Percentiles rank a stretch among this genome's conserved stretches.
phyloP scores from a whole-genome alignment of 257 asterid species.

The Nicotiana sylvestris region DNA sequence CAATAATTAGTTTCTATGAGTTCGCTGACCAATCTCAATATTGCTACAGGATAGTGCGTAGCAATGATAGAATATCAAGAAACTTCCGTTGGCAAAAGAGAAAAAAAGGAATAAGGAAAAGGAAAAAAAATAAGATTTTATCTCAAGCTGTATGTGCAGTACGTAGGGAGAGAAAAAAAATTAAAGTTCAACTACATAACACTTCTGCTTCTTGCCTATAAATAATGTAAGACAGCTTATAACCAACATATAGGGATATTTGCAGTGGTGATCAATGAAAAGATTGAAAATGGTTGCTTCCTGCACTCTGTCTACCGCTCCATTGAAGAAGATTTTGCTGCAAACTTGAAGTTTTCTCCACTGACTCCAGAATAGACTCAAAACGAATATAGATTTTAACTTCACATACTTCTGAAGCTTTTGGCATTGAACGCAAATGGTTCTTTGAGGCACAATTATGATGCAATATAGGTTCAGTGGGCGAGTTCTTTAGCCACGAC shows the following conservation, averaged over 20 bases:
- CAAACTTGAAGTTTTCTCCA: neutral
- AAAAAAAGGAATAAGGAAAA: too few relatives aligned
- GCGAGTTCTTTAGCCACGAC: neutral
- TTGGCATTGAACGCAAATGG: neutral
- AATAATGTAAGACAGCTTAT: neutral
- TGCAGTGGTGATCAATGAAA: neutral
- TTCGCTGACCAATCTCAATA: neutral
- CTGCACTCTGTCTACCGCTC: neutral
- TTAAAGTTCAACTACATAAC: neutral
- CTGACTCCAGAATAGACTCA: neutral
- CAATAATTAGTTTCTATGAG: neutral
- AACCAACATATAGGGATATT: neutral
- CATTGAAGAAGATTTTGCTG: neutral
- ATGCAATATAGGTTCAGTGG: neutral
- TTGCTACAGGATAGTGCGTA: neutral
- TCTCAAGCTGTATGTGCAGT: neutral
- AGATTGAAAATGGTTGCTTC: neutral
- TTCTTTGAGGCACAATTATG: neutral
- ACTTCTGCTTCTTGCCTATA: neutral
- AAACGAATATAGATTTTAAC: neutral
- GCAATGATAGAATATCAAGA: neutral
- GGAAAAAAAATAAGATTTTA: too few relatives aligned
- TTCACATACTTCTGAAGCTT: neutral
- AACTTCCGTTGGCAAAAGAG: neutral
- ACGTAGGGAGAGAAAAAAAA: neutral